Conservation (phyloP, 2,329 filamentous ascomycete species). For the Hysterium pulicare region DNA sequence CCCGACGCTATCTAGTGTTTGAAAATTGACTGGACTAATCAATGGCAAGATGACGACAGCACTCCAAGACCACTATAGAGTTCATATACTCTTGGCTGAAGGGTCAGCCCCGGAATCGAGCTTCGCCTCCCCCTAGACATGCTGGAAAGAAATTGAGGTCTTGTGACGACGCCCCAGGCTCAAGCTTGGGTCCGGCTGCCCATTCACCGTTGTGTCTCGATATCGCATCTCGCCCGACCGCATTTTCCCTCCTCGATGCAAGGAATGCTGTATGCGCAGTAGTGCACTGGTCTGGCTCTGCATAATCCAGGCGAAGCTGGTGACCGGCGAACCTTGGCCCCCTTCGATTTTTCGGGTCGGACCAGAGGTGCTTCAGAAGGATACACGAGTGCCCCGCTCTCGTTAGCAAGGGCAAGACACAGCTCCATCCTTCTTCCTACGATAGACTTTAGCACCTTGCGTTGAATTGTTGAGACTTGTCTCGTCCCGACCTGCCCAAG, state of each 20-base stretch:
- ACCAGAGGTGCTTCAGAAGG: conserved; percentile 14
- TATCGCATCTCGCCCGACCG: conserved; percentile 12
- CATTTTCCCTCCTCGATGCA: conserved; percentile 16
- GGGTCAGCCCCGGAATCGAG: too few relatives aligned
- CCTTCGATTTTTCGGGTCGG: conserved; percentile 8
- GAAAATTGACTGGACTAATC: too few relatives aligned
- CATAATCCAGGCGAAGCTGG: background rate
- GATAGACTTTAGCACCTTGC: background rate
- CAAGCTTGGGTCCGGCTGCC: conserved; percentile 6
- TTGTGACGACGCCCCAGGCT: conserved; percentile 11
- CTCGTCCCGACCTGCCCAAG: too few relatives aligned
- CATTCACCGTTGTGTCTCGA: conserved; percentile 17
- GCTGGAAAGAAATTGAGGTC: conserved; percentile 5
- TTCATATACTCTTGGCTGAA: background rate
- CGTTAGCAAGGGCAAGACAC: conserved; percentile 14
- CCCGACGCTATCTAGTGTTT: too few relatives aligned
- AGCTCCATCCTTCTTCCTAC: conserved; percentile 8
- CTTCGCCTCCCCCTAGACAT: conserved; percentile 4
- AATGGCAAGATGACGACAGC: background rate
- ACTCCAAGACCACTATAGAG: background rate
- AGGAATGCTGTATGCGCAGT: conserved; percentile 23
- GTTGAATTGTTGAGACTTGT: too few relatives aligned
- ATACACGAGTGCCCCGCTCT: conserved; percentile 13
- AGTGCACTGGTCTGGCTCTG: conserved; percentile 6
- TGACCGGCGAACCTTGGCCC: background rate